Evolutionary conservation across 2,329 filamentous ascomycete genomes (phyloP).

Genomic region (Verticillium nonalfalfae): DNA sequence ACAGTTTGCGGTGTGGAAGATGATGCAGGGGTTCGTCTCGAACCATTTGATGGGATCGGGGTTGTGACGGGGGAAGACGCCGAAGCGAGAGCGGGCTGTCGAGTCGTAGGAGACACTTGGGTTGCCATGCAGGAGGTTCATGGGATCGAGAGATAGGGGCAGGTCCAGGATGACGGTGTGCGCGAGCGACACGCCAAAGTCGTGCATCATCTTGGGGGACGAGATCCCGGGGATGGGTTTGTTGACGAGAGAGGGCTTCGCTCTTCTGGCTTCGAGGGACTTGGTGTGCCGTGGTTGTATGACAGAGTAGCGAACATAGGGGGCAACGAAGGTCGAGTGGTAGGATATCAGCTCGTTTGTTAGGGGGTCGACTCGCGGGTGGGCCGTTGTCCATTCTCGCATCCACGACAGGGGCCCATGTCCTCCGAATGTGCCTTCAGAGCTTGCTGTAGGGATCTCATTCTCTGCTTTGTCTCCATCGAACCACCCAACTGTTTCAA

Average conservation of each 20-base stretch:
- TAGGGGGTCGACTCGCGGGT: slow-evolving; percentile 58
- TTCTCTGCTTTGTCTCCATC: slow-evolving; percentile 53
- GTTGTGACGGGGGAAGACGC: slow-evolving; percentile 57
- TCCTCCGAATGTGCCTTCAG: slow-evolving; percentile 31
- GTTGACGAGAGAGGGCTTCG: slow-evolving; percentile 34
- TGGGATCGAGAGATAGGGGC: slow-evolving; percentile 57
- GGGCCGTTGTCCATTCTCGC: slow-evolving; percentile 65
- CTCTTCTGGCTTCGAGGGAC: slow-evolving; percentile 8
- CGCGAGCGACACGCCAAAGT: slow-evolving; percentile 59
- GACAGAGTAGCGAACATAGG: slow-evolving; percentile 61
- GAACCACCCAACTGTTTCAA: slow-evolving; percentile 68
- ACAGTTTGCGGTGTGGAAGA: slow-evolving; percentile 67
- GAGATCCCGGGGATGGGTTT: slow-evolving; percentile 52
- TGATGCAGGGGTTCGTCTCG: slow-evolving; percentile 59
- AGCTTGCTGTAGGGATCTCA: slow-evolving; percentile 29
- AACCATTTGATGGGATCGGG: slow-evolving; percentile 59
- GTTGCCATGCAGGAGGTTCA: slow-evolving; percentile 50
- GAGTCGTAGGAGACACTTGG: slow-evolving; percentile 56
- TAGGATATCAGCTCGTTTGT: slow-evolving; percentile 63
- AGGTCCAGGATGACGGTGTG: slow-evolving; percentile 66
- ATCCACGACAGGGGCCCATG: slow-evolving; percentile 52
- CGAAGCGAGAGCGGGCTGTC: slow-evolving; percentile 52
- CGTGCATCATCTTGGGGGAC: slow-evolving; percentile 69
- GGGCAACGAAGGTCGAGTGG: slow-evolving; percentile 58
- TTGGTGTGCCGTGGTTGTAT: slow-evolving; percentile 15